Conservation (phyloP, 179 eudicot genomes). For the Actinidia arguta region DNA sequence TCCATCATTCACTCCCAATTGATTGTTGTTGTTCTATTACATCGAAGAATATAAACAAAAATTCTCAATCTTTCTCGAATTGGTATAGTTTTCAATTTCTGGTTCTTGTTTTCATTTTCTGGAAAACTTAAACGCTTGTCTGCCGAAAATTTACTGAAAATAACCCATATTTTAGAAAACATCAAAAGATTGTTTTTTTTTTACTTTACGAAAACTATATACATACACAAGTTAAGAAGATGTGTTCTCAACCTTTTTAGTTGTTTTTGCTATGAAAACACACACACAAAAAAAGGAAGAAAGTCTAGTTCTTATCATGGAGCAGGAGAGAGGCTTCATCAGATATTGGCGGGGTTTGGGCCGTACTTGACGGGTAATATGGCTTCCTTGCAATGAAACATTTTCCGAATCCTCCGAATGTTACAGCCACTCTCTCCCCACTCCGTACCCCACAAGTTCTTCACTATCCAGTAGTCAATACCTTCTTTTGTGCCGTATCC, state of each 20-base stretch:
- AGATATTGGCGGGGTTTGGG: constrained; percentile 73
- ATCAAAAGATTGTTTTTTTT: background rate
- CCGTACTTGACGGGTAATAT: too few relatives aligned
- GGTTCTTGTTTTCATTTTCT: too few relatives aligned
- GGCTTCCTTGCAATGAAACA: constrained; percentile 67
- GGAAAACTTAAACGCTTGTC: too few relatives aligned
- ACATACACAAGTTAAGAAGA: background rate
- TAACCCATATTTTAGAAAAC: too few relatives aligned
- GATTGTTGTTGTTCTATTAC: constrained; percentile 69
- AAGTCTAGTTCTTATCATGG: constrained; percentile 34
- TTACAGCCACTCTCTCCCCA: constrained; percentile 63
- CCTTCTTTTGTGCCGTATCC: constrained; percentile 74
- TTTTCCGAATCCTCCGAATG: constrained; percentile 37
- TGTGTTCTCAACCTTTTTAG: too few relatives aligned
- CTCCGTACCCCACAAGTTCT: constrained; percentile 43
- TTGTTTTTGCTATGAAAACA: too few relatives aligned
- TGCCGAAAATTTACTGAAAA: too few relatives aligned
- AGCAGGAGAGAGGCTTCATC: constrained; percentile 55
- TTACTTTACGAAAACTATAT: too few relatives aligned
- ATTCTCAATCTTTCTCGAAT: background rate
- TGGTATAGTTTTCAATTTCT: background rate
- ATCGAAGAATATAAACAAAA: background rate
- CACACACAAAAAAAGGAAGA: too few relatives aligned
- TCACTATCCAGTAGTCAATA: constrained; percentile 64
- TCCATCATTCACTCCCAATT: constrained; percentile 53